phyloP scores from a whole-genome alignment of 2,329 filamentous ascomycete genomes.

The Onygenales sp. region DNA sequence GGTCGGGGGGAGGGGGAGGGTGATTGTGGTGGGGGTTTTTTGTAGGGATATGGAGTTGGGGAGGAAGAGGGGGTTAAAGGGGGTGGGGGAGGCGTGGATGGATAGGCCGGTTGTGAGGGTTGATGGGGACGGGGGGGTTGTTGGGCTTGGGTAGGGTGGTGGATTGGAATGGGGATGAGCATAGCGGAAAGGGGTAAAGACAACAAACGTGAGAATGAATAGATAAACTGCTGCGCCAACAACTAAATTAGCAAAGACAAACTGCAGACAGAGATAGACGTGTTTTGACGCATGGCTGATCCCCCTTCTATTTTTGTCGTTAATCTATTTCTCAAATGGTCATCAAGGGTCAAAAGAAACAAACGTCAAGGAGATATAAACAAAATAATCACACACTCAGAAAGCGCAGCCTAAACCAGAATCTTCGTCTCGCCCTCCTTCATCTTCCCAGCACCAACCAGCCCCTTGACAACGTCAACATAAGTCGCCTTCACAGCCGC shows the following conservation, averaged over 20 bases:
- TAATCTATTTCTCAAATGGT: neutral
- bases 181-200: neutral
- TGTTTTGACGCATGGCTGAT: neutral
- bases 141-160: neutral
- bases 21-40: neutral
- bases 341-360: neutral
- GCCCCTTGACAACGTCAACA: constrained; percentile 64
- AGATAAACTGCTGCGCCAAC: neutral
- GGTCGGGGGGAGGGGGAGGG: no score
- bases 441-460: constrained; percentile 73
- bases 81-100: neutral
- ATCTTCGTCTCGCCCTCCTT: constrained; percentile 72
- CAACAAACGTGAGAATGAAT: neutral
- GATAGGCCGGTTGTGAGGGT: neutral
- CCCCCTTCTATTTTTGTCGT: neutral
- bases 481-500: constrained; percentile 81
- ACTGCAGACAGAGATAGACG: neutral
- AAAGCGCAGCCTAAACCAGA: constrained; percentile 14
- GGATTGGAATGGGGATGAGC: neutral
- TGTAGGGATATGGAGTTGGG: neutral
- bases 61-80: neutral
- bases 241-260: neutral
- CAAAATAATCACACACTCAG: neutral
- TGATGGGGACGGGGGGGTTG: neutral
- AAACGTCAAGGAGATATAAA: neutral